Evolutionary conservation across 2,329 filamentous ascomycete genomes (phyloP).

Genomic region (Colletotrichum sp.): DNA sequence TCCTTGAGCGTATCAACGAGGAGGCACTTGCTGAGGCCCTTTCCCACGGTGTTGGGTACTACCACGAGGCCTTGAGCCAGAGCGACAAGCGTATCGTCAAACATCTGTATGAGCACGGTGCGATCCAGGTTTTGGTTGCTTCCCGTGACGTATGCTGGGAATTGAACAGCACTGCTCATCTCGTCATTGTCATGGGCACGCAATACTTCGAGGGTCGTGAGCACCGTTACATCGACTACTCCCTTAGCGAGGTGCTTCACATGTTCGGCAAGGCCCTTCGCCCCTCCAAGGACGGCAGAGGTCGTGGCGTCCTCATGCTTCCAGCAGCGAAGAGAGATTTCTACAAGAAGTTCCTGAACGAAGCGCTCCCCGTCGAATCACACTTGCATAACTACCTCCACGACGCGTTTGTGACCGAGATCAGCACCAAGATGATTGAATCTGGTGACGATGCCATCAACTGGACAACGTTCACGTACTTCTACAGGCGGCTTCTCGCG

Average conservation of each 20-base stretch:
- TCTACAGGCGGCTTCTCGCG: slow-evolving; percentile 91
- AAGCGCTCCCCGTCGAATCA: slow-evolving; percentile 94
- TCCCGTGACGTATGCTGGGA: slow-evolving; percentile 96
- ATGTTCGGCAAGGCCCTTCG: slow-evolving; percentile 96
- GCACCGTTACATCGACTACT: slow-evolving; percentile 96
- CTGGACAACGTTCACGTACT: slow-evolving; percentile 98
- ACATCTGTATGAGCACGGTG: slow-evolving; percentile 87
- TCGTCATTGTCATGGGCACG: slow-evolving; percentile 96
- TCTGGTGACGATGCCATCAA: slow-evolving; percentile 97
- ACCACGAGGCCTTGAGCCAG: slow-evolving; percentile 88
- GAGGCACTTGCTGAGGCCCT: slow-evolving; percentile 86
- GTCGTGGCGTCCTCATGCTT: slow-evolving; percentile 95
- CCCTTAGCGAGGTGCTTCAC: slow-evolving; percentile 90
- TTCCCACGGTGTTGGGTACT: slow-evolving; percentile 94
- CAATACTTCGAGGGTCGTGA: slow-evolving; percentile 97
- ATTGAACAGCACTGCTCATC: slow-evolving; percentile 82
- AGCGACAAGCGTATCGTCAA: slow-evolving; percentile 95
- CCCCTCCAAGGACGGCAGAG: slow-evolving; percentile 77
- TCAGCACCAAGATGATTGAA: slow-evolving; percentile 93
- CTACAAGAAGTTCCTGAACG: slow-evolving; percentile 98
- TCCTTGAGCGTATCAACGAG: slow-evolving; percentile 85
- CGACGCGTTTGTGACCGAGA: slow-evolving; percentile 96
- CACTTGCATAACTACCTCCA: slow-evolving; percentile 91
- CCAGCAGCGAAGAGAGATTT: slow-evolving; percentile 94
- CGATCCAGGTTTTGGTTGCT: slow-evolving; percentile 81